Percentiles rank a stretch among this genome's conserved stretches.
These are phyloP conservation scores for Verticillium klebahnii DNA, from an alignment of 2,329 filamentous ascomycete species.

Conservation along the genomic window DNA sequence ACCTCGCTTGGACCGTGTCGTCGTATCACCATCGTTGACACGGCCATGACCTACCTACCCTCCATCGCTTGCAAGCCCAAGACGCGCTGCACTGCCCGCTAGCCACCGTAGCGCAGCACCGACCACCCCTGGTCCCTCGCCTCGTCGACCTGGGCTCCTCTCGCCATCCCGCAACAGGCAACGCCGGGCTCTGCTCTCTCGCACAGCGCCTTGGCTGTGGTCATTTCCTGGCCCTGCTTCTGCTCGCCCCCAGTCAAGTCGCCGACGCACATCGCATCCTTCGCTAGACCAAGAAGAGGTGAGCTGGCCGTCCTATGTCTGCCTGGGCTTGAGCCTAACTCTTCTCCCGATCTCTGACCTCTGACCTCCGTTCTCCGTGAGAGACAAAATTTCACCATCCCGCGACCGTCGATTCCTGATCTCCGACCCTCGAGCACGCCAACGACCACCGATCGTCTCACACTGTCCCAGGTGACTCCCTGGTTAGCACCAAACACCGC, in stretches of 20 bases:
- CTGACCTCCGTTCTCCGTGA: too few relatives aligned
- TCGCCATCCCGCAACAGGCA: background rate
- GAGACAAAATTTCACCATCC: background rate
- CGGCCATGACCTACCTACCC: background rate
- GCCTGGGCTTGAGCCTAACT: background rate
- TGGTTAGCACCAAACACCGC: background rate
- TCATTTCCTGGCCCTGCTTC: background rate
- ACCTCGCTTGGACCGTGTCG: background rate
- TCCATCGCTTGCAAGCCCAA: background rate
- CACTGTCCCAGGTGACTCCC: background rate
- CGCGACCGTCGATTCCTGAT: background rate
- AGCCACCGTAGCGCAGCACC: background rate
- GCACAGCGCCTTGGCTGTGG: background rate
- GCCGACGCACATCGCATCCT: background rate
- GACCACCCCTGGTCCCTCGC: background rate
- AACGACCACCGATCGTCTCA: background rate
- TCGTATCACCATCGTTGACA: background rate
- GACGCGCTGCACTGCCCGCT: background rate
- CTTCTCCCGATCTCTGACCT: too few relatives aligned
- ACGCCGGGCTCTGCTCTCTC: background rate
- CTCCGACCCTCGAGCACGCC: background rate
- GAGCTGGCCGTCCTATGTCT: background rate
- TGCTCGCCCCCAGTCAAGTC: background rate
- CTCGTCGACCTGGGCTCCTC: background rate
- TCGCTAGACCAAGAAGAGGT: background rate